Evolutionary conservation across 108 stramenopile species (phyloP).

Genomic region (Conticribra weissflogii): DNA sequence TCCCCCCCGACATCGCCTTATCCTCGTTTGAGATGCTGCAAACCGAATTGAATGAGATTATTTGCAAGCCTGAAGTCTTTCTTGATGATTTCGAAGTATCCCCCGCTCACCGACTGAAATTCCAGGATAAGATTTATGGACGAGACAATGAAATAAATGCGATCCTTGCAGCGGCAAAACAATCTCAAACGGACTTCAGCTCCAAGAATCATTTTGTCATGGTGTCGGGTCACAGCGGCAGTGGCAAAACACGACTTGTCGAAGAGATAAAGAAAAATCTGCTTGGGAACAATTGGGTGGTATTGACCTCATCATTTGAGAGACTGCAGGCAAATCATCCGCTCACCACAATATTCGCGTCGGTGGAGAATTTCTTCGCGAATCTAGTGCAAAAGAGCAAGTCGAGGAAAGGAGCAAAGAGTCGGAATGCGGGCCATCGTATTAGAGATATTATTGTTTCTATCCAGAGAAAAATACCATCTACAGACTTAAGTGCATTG

Average conservation of each 20-base stretch:
- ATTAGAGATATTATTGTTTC: neutral
- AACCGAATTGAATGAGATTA: neutral
- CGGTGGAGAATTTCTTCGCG: neutral
- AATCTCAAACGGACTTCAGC: neutral
- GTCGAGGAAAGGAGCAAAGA: neutral
- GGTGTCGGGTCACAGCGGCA: neutral
- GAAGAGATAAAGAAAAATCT: neutral
- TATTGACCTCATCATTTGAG: slow-evolving; percentile 3
- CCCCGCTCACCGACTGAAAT: neutral
- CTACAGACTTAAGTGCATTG: neutral
- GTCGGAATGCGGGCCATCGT: neutral
- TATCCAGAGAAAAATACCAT: neutral
- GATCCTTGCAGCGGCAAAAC: neutral
- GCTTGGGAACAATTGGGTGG: neutral
- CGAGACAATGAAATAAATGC: neutral
- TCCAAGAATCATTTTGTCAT: neutral
- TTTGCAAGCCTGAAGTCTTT: neutral
- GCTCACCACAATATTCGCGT: neutral
- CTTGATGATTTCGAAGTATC: neutral
- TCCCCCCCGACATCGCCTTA: neutral
- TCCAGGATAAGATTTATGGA: neutral
- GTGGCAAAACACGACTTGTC: slow-evolving; percentile 8
- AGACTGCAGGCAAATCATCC: slow-evolving; percentile 1
- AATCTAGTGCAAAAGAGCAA: neutral
- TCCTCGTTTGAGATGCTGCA: neutral